Conservation (phyloP, 2,329 filamentous ascomycete species). For the Rhinocladiella mackenziei region DNA sequence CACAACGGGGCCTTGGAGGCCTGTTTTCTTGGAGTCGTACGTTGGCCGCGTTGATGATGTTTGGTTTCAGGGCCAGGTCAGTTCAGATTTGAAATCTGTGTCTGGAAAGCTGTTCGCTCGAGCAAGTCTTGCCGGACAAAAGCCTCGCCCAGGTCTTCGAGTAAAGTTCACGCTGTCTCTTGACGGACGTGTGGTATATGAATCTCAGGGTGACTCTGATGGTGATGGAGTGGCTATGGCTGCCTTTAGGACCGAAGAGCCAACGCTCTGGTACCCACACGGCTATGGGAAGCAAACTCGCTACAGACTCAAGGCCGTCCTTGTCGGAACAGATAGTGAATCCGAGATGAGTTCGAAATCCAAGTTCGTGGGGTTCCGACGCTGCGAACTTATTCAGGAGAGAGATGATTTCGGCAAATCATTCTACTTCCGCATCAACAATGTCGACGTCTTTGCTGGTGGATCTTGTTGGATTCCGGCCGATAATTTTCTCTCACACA, state of each 20-base stretch:
- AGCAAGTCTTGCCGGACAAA: slow-evolving; percentile 31
- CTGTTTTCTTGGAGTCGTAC: slow-evolving; percentile 63
- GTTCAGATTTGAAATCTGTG: slow-evolving; percentile 39
- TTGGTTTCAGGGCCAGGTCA: slow-evolving; percentile 23
- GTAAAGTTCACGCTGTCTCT: slow-evolving; percentile 37
- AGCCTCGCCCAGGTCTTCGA: slow-evolving; percentile 20
- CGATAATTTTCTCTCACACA: slow-evolving; percentile 56
- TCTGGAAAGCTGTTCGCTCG: slow-evolving; percentile 39
- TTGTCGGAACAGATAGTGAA: slow-evolving; percentile 36
- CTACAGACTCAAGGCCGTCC: slow-evolving; percentile 51
- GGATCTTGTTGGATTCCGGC: slow-evolving; percentile 65
- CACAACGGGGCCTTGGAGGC: slow-evolving; percentile 63
- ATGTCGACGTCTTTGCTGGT: slow-evolving; percentile 62
- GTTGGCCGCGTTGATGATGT: slow-evolving; percentile 57
- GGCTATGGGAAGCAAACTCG: slow-evolving; percentile 56
- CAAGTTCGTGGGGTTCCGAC: slow-evolving; percentile 51
- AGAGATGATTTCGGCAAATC: slow-evolving; percentile 54
- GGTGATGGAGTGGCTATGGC: slow-evolving; percentile 34
- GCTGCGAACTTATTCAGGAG: slow-evolving; percentile 42
- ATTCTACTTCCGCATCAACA: slow-evolving; percentile 63
- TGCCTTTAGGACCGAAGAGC: slow-evolving; percentile 40
- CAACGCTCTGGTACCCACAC: slow-evolving; percentile 57
- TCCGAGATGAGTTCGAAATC: slow-evolving; percentile 45
- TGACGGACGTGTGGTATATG: slow-evolving; percentile 30
- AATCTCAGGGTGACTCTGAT: too few relatives aligned